Conservation (phyloP, 1,284 basidiomycete genomes). For the Sanguinoderma infundibulare region DNA sequence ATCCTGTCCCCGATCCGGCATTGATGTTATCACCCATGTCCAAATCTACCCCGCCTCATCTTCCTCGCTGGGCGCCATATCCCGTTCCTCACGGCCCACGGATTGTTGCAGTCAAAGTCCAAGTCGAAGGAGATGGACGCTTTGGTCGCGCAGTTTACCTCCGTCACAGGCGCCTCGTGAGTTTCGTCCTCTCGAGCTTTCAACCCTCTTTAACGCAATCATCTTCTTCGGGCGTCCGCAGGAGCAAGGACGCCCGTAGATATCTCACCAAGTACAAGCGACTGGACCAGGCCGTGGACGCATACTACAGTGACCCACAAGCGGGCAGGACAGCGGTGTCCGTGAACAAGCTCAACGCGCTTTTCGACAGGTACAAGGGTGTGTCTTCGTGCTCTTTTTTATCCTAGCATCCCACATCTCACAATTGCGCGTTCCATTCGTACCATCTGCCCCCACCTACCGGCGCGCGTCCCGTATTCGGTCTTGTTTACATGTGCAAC, state of each 20-base stretch:
- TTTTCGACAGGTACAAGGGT: conserved; percentile 88
- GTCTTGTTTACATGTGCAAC: background rate
- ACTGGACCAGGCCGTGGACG: conserved; percentile 77
- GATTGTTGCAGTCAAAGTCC: too few relatives aligned
- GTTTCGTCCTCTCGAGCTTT: conserved; percentile 34
- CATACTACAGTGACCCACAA: conserved; percentile 62
- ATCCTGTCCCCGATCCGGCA: conserved; percentile 4
- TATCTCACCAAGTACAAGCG: conserved; percentile 75
- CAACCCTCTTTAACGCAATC: background rate
- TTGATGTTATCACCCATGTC: conserved; percentile 5
- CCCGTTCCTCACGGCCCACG: background rate
- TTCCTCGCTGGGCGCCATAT: background rate
- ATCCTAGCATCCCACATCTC: background rate
- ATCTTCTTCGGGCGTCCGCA: conserved; percentile 34
- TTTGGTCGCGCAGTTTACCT: conserved; percentile 62
- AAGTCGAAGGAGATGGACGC: conserved; percentile 43
- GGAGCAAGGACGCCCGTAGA: conserved; percentile 68
- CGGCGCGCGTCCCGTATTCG: background rate
- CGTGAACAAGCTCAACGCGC: conserved; percentile 58
- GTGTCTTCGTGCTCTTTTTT: conserved; percentile 22
- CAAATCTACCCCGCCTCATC: background rate
- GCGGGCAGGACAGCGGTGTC: conserved; percentile 42
- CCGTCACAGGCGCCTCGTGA: conserved; percentile 72
- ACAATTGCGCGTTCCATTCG: background rate
- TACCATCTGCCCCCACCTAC: background rate